Percentiles rank a stretch among this genome's conserved stretches.
These are phyloP conservation scores for Stentor coeruleus DNA, from an alignment of 73 alveolate genomes.

Conservation along the genomic window DNA sequence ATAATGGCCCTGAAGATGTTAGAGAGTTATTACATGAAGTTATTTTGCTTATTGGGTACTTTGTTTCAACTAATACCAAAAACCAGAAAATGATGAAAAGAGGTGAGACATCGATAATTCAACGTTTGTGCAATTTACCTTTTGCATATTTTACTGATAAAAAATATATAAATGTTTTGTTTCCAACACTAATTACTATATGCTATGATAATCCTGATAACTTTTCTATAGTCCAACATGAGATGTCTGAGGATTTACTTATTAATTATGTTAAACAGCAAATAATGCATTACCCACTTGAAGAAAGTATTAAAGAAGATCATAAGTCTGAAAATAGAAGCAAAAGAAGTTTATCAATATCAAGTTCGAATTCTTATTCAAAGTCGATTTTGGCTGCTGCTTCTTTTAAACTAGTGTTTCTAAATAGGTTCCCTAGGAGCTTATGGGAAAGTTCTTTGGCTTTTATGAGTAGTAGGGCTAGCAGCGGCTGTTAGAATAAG, in stretches of 20 bases:
- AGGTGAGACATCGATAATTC: slow-evolving; percentile 81
- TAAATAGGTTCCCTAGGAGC: slow-evolving; percentile 17
- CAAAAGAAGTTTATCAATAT: slow-evolving; percentile 62
- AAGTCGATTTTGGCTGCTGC: slow-evolving; percentile 20
- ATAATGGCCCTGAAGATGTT: slow-evolving; percentile 52
- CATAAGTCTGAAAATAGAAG: slow-evolving; percentile 52
- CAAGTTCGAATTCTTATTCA: slow-evolving; percentile 32
- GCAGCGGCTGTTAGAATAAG: too few relatives aligned
- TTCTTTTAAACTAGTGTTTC: slow-evolving; percentile 22
- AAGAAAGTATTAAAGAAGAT: slow-evolving; percentile 71
- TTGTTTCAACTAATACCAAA: slow-evolving; percentile 65
- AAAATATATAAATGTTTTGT: slow-evolving; percentile 75
- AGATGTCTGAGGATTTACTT: slow-evolving; percentile 68
- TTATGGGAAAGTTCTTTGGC: slow-evolving; percentile 26
- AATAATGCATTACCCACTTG: neutral
- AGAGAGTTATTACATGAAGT: slow-evolving; percentile 76
- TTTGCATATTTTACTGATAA: slow-evolving; percentile 83
- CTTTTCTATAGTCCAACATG: slow-evolving; percentile 72
- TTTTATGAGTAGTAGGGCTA: neutral
- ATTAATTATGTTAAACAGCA: slow-evolving; percentile 66
- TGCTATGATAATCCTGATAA: slow-evolving; percentile 68
- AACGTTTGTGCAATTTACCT: slow-evolving; percentile 81
- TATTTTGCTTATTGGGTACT: slow-evolving; percentile 60
- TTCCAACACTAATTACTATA: slow-evolving; percentile 78
- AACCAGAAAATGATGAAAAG: slow-evolving; percentile 65